Conservation (phyloP, 140 eudicot species). For the Erigeron philadelphicus region DNA sequence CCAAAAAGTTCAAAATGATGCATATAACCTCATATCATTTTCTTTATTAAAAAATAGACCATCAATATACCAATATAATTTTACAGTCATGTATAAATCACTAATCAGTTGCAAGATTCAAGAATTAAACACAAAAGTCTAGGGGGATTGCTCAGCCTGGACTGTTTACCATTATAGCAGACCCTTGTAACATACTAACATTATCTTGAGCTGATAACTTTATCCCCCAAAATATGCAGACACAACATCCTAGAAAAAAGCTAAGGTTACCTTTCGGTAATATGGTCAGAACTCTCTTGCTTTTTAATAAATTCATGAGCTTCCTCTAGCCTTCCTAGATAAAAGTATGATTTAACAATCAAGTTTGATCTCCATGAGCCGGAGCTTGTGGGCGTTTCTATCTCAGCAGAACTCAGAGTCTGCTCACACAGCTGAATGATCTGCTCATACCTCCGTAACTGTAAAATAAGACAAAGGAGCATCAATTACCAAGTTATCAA, state of each 20-base stretch:
- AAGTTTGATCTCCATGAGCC: slow-evolving; percentile 49
- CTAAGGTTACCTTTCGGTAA: slow-evolving; percentile 42
- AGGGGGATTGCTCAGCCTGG: too few species aligned
- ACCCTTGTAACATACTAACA: too few species aligned
- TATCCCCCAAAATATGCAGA: not conserved
- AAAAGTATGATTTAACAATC: slow-evolving; percentile 60
- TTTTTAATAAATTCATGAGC: slow-evolving; percentile 66
- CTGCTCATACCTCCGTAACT: slow-evolving; percentile 78
- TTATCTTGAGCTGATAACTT: not conserved
- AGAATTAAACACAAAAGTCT: too few species aligned
- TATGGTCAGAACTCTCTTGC: slow-evolving; percentile 45
- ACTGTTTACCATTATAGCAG: too few species aligned
- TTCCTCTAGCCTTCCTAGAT: slow-evolving; percentile 77
- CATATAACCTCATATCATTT: too few species aligned
- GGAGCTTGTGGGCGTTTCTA: slow-evolving; percentile 38
- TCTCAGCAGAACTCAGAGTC: slow-evolving; percentile 49
- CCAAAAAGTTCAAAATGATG: not conserved
- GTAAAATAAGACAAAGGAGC: slow-evolving; percentile 26
- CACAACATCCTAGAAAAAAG: not conserved
- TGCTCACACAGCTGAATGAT: slow-evolving; percentile 74
- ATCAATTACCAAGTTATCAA: not conserved
- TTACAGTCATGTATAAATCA: too few species aligned
- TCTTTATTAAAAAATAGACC: too few species aligned
- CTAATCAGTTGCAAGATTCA: too few species aligned
- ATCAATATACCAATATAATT: too few species aligned